Conservation (phyloP, 148 eudicot genomes). For the Selenicereus undatus region DNA sequence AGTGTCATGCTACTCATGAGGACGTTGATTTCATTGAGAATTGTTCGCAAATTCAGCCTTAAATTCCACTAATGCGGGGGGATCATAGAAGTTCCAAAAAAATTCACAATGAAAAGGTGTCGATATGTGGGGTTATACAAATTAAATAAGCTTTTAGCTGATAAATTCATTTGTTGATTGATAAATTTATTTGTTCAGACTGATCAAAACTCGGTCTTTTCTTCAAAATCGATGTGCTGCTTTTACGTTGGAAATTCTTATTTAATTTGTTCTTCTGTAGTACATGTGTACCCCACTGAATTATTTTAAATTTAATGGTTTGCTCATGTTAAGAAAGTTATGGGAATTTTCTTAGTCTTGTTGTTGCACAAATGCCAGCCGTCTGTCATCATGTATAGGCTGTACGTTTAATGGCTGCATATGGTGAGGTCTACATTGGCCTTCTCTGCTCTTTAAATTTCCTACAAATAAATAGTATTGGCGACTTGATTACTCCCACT, state of each 20-base stretch:
- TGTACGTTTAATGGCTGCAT: background rate
- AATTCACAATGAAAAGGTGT: background rate
- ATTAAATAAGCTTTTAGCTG: background rate
- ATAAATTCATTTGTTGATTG: constrained; percentile 4
- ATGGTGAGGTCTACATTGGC: too few species aligned
- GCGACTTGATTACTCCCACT: too few species aligned
- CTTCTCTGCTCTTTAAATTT: too few species aligned
- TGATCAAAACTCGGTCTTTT: background rate
- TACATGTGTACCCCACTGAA: background rate
- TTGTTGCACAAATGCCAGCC: background rate
- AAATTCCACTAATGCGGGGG: background rate
- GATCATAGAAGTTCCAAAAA: background rate
- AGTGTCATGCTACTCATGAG: background rate
- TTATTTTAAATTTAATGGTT: constrained; percentile 1
- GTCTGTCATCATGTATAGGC: background rate
- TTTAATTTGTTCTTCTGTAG: background rate
- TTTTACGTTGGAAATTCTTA: constrained; percentile 1
- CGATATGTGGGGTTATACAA: too few species aligned
- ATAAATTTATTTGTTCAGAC: background rate
- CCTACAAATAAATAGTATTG: too few species aligned
- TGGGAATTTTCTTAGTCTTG: background rate
- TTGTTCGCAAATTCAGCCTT: constrained; percentile 17
- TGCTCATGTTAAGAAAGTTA: constrained; percentile 5
- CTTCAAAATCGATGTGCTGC: constrained; percentile 16
- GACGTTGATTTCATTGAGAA: constrained; percentile 13